phyloP scores from a whole-genome alignment of 768 basidiomycete species.

The Hygrophorus pudorinus region DNA sequence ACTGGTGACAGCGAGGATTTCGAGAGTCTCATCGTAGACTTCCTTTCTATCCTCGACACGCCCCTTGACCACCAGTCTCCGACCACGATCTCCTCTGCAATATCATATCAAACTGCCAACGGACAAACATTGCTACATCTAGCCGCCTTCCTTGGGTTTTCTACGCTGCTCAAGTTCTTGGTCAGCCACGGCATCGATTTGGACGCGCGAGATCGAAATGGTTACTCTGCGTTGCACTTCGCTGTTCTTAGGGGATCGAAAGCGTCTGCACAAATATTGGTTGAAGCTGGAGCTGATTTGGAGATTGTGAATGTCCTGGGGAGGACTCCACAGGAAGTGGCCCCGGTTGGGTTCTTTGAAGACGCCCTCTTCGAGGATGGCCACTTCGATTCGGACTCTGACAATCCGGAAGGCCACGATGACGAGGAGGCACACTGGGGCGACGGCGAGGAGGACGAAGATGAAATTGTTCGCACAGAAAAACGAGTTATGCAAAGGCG shows the following conservation, averaged over 20 bases:
- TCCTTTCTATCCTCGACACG: constrained; percentile 71
- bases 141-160: constrained; percentile 70
- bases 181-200: constrained; percentile 64
- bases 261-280: constrained; percentile 53
- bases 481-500: constrained; percentile 24
- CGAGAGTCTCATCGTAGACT: constrained; percentile 68
- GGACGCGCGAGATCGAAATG: constrained; percentile 81
- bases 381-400: constrained; percentile 16
- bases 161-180: constrained; percentile 60
- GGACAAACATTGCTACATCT: constrained; percentile 89
- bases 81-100: constrained; percentile 38
- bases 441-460: constrained; percentile 59
- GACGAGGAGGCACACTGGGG: constrained; percentile 58
- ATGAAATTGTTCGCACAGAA: constrained; percentile 16
- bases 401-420: constrained; percentile 15
- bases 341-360: constrained; percentile 34
- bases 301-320: constrained; percentile 68
- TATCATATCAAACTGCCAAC: constrained; percentile 60
- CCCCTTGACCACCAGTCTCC: constrained; percentile 33
- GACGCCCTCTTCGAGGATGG: constrained; percentile 25
- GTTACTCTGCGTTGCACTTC: constrained; percentile 84
- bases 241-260: constrained; percentile 59
- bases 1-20: constrained; percentile 48
- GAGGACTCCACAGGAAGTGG: constrained; percentile 55
- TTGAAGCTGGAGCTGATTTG: constrained; percentile 73